Evolutionary conservation across 805 yeast genomes (phyloP).

Genomic region (Cyberlindnera euphorbiiphila): DNA sequence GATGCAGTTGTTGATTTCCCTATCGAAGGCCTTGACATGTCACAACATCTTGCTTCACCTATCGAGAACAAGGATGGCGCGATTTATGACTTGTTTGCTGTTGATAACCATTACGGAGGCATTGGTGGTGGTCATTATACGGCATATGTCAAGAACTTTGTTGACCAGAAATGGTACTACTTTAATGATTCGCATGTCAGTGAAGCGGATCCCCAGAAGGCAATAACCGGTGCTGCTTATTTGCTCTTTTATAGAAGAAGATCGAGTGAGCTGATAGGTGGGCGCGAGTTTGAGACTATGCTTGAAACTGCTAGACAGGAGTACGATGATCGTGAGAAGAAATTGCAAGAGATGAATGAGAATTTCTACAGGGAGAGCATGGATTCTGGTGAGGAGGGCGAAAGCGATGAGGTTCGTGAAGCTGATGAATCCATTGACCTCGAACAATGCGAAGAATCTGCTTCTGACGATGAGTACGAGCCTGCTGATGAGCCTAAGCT

Average conservation of each 20-base stretch:
- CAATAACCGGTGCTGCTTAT: slow-evolving; percentile 79
- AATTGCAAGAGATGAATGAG: slow-evolving; percentile 24
- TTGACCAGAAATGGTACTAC: slow-evolving; percentile 81
- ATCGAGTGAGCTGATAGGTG: slow-evolving; percentile 41
- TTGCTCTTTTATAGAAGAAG: slow-evolving; percentile 73
- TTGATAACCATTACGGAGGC: slow-evolving; percentile 95
- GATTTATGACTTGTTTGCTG: slow-evolving; percentile 85
- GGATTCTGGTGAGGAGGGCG: slow-evolving; percentile 19
- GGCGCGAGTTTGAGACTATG: slow-evolving; percentile 39
- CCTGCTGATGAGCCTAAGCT: slow-evolving; percentile 4
- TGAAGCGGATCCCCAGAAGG: slow-evolving; percentile 51
- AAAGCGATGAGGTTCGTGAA: slow-evolving; percentile 9
- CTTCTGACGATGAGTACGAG: slow-evolving; percentile 13
- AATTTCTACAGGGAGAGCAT: slow-evolving; percentile 27
- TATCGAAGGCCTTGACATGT: slow-evolving; percentile 72
- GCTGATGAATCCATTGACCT: too few species aligned
- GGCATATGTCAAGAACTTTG: slow-evolving; percentile 76
- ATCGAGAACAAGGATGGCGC: slow-evolving; percentile 27
- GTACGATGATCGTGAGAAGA: slow-evolving; percentile 25
- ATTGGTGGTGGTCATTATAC: slow-evolving; percentile 98
- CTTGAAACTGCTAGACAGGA: slow-evolving; percentile 39
- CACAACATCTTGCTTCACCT: slow-evolving; percentile 45
- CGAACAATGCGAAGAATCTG: too few species aligned
- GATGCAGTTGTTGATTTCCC: slow-evolving; percentile 85
- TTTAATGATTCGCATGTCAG: slow-evolving; percentile 82